Evolutionary conservation across 2,329 filamentous ascomycete genomes (phyloP).

Genomic region (Emmonsiellopsis sp.): DNA sequence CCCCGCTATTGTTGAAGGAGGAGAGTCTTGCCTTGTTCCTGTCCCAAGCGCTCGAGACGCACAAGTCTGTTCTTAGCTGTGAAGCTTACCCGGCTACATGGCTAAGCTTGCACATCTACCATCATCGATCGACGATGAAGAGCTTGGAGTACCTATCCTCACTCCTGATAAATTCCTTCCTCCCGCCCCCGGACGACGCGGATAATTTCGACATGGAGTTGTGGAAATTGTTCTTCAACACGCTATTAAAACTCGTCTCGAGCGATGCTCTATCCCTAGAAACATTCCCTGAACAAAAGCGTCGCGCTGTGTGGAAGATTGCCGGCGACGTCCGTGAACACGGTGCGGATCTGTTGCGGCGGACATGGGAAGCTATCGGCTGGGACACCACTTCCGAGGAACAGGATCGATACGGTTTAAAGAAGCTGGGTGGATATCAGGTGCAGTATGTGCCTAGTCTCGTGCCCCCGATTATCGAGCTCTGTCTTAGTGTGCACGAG

Average conservation of each 20-base stretch:
- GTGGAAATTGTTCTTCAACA: constrained; percentile 89
- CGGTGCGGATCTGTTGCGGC: constrained; percentile 73
- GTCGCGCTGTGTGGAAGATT: constrained; percentile 96
- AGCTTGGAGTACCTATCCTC: constrained; percentile 73
- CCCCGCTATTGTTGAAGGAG: constrained; percentile 68
- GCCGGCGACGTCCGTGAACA: constrained; percentile 90
- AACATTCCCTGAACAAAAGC: constrained; percentile 93
- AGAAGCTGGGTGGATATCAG: constrained; percentile 89
- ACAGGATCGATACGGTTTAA: constrained; percentile 62
- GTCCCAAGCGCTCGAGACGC: constrained; percentile 69
- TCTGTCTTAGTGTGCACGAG: constrained; percentile 92
- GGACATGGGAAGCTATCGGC: constrained; percentile 89
- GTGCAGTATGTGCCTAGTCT: constrained; percentile 94
- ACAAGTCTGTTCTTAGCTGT: constrained; percentile 80
- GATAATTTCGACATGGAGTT: constrained; percentile 87
- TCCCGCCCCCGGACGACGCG: constrained; percentile 83
- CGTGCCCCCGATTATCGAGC: constrained; percentile 81
- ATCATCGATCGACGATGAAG: constrained; percentile 81
- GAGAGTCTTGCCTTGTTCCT: constrained; percentile 67
- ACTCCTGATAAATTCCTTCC: constrained; percentile 70
- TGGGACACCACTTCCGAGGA: constrained; percentile 88
- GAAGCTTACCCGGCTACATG: constrained; percentile 83
- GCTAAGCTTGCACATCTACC: constrained; percentile 88
- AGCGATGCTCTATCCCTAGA: constrained; percentile 84
- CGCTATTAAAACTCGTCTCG: constrained; percentile 77